phyloP scores from a whole-genome alignment of 108 stramenopile genomes.

The Chaetoceros muelleri region DNA sequence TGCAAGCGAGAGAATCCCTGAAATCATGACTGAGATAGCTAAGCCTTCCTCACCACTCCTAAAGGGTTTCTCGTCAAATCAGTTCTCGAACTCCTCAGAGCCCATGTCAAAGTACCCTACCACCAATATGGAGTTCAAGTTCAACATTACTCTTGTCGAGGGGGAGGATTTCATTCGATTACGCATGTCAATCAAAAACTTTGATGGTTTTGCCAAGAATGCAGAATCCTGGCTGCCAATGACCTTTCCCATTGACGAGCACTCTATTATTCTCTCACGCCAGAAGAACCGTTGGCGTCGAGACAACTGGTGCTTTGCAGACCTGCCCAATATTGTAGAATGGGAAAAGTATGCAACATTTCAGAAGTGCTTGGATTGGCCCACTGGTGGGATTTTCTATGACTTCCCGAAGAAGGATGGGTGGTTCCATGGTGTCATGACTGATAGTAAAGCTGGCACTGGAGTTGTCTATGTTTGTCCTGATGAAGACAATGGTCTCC shows the following conservation, averaged over 20 bases:
- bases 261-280: slow-evolving; percentile 8
- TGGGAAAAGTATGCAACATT: background rate
- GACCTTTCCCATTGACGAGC: slow-evolving; percentile 7
- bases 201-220: background rate
- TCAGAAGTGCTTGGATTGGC: slow-evolving; percentile 8
- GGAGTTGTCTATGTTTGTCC: slow-evolving; percentile 5
- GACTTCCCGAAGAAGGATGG: slow-evolving; percentile 14
- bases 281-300: slow-evolving; percentile 8
- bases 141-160: slow-evolving; percentile 6
- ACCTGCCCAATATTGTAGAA: background rate
- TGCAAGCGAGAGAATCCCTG: background rate
- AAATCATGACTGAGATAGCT: background rate
- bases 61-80: background rate
- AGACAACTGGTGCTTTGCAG: slow-evolving; percentile 1
- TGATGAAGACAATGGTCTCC: background rate
- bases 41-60: background rate
- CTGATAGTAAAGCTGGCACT: background rate
- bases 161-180: slow-evolving; percentile 10
- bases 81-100: background rate
- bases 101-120: slow-evolving; percentile 8
- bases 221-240: slow-evolving; percentile 13
- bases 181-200: slow-evolving; percentile 1
- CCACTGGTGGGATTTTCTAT: slow-evolving; percentile 9
- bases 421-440: slow-evolving; percentile 6
- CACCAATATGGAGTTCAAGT: slow-evolving; percentile 5